A percentile compares a stretch with the other conserved stretches of the same genome.
Evolutionary conservation across 2,329 filamentous ascomycete species (phyloP).

Genomic region (Aureobasidium pullulans): DNA sequence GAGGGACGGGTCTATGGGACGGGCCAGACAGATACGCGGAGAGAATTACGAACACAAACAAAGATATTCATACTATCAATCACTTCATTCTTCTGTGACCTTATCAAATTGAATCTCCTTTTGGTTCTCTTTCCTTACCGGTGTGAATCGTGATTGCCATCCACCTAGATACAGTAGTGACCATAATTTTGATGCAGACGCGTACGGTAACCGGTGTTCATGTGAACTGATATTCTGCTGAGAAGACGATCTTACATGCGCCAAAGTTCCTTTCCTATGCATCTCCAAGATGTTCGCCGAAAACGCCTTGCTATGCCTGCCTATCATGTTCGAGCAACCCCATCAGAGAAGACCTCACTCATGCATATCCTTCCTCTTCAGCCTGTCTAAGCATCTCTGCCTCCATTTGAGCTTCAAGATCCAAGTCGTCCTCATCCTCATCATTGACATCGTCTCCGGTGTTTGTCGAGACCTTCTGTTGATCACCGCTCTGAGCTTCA

Average conservation of each 20-base stretch:
- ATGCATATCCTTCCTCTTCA: slow-evolving; percentile 30
- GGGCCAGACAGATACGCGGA: not conserved
- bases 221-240: not conserved
- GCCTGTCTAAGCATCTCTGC: slow-evolving; percentile 33
- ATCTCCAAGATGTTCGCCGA: not conserved
- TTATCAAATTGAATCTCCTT: too few relatives aligned
- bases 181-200: not conserved
- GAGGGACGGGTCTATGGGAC: not conserved
- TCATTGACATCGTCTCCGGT: slow-evolving; percentile 33
- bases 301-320: slow-evolving; percentile 12
- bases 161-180: not conserved
- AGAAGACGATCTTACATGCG: not conserved
- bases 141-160: not conserved
- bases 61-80: not conserved
- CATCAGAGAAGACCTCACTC: not conserved
- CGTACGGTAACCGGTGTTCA: too few relatives aligned
- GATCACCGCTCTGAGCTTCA: slow-evolving; percentile 33
- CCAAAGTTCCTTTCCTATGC: not conserved
- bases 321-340: not conserved
- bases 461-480: slow-evolving; percentile 23
- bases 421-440: slow-evolving; percentile 43
- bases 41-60: not conserved
- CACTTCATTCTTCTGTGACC: not conserved
- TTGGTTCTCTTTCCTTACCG: too few relatives aligned
- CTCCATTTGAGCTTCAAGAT: slow-evolving; percentile 51